Evolutionary conservation across 768 basidiomycete genomes (phyloP).

Genomic region (Leccinum disarticulatum): DNA sequence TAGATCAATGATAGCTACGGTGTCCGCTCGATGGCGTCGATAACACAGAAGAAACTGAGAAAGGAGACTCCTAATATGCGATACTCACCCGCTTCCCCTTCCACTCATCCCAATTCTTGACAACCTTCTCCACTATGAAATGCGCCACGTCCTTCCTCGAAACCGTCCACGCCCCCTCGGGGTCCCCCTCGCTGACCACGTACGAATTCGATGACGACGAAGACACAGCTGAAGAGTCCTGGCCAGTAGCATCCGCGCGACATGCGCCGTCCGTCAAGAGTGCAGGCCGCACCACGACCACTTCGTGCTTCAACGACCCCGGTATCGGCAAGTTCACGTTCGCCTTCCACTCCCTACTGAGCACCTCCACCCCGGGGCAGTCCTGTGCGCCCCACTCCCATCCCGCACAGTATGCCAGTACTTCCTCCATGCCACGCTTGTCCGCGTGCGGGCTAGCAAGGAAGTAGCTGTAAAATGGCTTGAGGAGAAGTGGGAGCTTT

Average conservation of each 20-base stretch:
- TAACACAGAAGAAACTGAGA: not conserved
- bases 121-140: constrained; percentile 52
- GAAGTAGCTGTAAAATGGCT: constrained; percentile 48
- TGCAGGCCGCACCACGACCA: constrained; percentile 55
- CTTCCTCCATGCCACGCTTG: constrained; percentile 59
- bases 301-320: constrained; percentile 41
- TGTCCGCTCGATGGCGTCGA: no score
- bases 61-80: constrained; percentile 42
- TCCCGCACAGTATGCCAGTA: constrained; percentile 48
- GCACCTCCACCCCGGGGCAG: constrained; percentile 38
- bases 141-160: constrained; percentile 66
- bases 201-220: constrained; percentile 37
- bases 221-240: not conserved
- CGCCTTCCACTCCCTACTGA: constrained; percentile 46
- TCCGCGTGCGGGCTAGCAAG: constrained; percentile 52
- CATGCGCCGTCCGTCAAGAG: constrained; percentile 59
- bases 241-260: constrained; percentile 16
- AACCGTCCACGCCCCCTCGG: constrained; percentile 46
- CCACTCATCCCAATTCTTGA: constrained; percentile 52
- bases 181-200: constrained; percentile 42
- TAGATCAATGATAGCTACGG: no score
- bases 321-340: constrained; percentile 35
- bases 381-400: constrained; percentile 53
- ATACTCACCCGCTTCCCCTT: constrained; percentile 49
- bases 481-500: constrained; percentile 47